Percentiles rank a stretch among this genome's conserved stretches.
Evolutionary conservation across 2,329 filamentous ascomycete species (phyloP).

Genomic region (Trichoderma sp.): DNA sequence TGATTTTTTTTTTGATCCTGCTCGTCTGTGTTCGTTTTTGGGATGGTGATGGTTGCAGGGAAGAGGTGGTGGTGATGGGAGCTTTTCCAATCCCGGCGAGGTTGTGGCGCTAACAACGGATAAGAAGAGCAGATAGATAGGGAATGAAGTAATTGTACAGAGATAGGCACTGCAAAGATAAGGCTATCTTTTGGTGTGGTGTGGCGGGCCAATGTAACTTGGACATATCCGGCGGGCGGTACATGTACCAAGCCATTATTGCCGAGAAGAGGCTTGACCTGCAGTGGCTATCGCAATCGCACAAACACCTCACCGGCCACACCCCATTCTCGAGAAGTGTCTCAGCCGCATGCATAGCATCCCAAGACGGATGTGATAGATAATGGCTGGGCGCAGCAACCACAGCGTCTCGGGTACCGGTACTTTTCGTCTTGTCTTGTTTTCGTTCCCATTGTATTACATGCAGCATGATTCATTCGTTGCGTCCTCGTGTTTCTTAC

Average conservation of each 20-base stretch:
- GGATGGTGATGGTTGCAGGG: not conserved
- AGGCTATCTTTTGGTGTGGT: constrained; percentile 4
- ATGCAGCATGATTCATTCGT: not conserved
- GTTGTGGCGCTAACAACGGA: not conserved
- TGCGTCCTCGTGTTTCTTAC: not conserved
- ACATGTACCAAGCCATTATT: not conserved
- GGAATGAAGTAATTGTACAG: not conserved
- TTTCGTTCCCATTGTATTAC: not conserved
- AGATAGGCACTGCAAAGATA: not conserved
- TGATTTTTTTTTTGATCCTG: not conserved
- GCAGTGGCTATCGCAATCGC: not conserved
- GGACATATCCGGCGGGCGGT: not conserved
- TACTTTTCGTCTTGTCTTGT: not conserved
- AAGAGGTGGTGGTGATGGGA: not conserved
- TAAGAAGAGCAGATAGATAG: not conserved
- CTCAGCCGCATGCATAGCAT: not conserved
- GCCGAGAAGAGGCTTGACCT: not conserved
- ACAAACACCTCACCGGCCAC: not conserved
- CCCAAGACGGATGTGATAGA: not conserved
- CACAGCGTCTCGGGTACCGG: not conserved
- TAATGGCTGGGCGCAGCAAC: not conserved
- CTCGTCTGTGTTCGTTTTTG: not conserved
- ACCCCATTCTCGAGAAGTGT: not conserved
- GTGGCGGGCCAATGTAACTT: not conserved
- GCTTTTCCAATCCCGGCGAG: not conserved